Base-by-base conservation (phyloP, 2,329 filamentous ascomycete species). In the Hymenoscyphus fructigenus region DNA sequence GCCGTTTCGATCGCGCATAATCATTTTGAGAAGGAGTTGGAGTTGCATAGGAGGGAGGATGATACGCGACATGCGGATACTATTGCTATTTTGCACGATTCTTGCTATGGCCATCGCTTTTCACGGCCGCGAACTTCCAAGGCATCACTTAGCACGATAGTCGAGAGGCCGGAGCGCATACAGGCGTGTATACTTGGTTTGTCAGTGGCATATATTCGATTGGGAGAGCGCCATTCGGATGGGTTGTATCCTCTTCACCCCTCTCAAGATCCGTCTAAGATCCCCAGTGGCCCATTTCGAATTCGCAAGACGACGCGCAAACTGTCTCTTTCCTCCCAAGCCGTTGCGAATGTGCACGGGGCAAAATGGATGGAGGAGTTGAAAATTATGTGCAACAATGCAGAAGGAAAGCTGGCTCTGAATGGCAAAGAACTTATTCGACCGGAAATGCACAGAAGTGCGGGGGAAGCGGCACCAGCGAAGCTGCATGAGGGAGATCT, bases 281-380 rank as follows among this genome's bases (percentile, higher is more conserved):
- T 89, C 15, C 83, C 85, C 55, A 82, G 80, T 60, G 85, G 89
- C 23, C 93, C 93, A 0, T 98, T 98, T 76, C 87, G 87, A 67
- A 96, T 99, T 70, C 86, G 87, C 66, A 96, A 93, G 78, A 95
- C 93, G 0, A 83, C 84, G 7, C 85, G 95, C 10, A 84, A 82
- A 6, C 77, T 97, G 61, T 80, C 91, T 5, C 82, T 99, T 36
- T 85, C 84, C 20, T 92, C 92, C 2, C 84, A 87, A 2, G 88
- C 88, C 0, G 93, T 98, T 6, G 94, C 92, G 6, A 92, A 94
- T 75, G 93, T 99, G 0, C 95, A 99, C 78, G 94, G 94, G 0
- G 84, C 82, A 2, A 91, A 91, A 69, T 97, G 94, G 94, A 97
- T 98, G 93, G 87, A 91, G 61, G 94, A 98, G 75, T 79, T 99